These are phyloP conservation scores for Cladosporium sp. DNA, from an alignment of 2,329 filamentous ascomycete species.

Conservation along the genomic window DNA sequence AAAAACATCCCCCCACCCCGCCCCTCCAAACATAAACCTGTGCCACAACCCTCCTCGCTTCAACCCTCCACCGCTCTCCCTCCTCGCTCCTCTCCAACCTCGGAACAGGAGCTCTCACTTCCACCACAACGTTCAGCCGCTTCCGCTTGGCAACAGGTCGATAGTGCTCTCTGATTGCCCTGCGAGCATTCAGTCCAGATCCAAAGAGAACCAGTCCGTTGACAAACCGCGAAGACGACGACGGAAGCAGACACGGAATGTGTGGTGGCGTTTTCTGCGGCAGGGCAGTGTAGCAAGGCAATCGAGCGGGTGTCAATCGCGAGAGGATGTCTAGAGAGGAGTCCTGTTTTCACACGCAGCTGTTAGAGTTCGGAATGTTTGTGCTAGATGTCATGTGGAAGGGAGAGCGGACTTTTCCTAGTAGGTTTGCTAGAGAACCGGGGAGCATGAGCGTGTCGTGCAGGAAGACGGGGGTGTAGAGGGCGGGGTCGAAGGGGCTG, in stretches of 20 bases:
- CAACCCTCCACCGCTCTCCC: slow-evolving; percentile 16
- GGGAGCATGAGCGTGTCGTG: slow-evolving; percentile 47
- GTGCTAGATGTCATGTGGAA: not conserved
- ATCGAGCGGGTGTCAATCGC: slow-evolving; percentile 25
- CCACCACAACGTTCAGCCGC: slow-evolving; percentile 18
- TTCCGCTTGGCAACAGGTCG: slow-evolving; percentile 7
- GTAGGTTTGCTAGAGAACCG: slow-evolving; percentile 35
- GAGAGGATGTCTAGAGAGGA: slow-evolving; percentile 20
- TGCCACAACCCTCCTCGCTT: slow-evolving; percentile 18
- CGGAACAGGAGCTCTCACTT: slow-evolving; percentile 16
- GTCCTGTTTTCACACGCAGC: not conserved
- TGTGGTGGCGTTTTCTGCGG: not conserved
- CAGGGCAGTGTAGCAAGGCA: slow-evolving; percentile 1
- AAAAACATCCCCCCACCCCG: not conserved
- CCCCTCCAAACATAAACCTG: slow-evolving; percentile 17
- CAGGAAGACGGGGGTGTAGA: slow-evolving; percentile 52
- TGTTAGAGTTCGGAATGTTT: not conserved
- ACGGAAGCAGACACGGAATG: not conserved
- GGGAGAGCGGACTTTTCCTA: slow-evolving; percentile 18
- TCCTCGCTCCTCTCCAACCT: not conserved
- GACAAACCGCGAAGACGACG: slow-evolving; percentile 14
- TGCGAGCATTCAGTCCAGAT: slow-evolving; percentile 17
- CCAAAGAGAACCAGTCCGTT: slow-evolving; percentile 29
- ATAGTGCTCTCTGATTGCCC: slow-evolving; percentile 24
- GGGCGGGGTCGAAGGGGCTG: slow-evolving; percentile 47